These are phyloP conservation scores for Ceratocystis diversiconidia DNA, from an alignment of 2,329 filamentous ascomycete species.

Conservation along the genomic window DNA sequence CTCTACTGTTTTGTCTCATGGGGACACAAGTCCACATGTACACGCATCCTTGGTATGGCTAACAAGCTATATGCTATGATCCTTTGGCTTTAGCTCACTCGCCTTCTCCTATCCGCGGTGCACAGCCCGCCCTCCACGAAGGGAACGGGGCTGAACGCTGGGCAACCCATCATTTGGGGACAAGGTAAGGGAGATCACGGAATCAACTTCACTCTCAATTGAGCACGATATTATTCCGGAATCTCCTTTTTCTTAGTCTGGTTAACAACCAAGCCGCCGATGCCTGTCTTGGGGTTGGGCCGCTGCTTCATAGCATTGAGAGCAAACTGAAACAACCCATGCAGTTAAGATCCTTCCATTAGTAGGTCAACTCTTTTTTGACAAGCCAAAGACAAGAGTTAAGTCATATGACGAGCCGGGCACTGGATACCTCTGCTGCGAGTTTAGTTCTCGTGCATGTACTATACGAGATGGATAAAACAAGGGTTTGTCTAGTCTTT, in stretches of 20 bases:
- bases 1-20: neutral
- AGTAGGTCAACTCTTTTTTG: neutral
- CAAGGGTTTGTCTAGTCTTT: neutral
- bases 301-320: neutral
- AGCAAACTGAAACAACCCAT: neutral
- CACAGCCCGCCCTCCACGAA: neutral
- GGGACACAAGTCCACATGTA: neutral
- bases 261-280: neutral
- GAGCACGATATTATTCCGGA: neutral
- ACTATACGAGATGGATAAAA: neutral
- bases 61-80: neutral
- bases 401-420: neutral
- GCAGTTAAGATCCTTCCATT: neutral
- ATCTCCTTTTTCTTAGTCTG: neutral
- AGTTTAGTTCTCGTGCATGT: neutral
- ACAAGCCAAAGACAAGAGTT: neutral
- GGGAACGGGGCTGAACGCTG: neutral
- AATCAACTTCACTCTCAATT: neutral
- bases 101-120: neutral
- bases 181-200: conserved; percentile 5
- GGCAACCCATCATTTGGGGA: neutral
- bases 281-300: neutral
- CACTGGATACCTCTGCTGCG: neutral
- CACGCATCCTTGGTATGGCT: neutral
- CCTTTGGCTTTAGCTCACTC: neutral